These are phyloP conservation scores for Fusarium sp. DNA, from an alignment of 2,329 filamentous ascomycete species.

Conservation along the genomic window DNA sequence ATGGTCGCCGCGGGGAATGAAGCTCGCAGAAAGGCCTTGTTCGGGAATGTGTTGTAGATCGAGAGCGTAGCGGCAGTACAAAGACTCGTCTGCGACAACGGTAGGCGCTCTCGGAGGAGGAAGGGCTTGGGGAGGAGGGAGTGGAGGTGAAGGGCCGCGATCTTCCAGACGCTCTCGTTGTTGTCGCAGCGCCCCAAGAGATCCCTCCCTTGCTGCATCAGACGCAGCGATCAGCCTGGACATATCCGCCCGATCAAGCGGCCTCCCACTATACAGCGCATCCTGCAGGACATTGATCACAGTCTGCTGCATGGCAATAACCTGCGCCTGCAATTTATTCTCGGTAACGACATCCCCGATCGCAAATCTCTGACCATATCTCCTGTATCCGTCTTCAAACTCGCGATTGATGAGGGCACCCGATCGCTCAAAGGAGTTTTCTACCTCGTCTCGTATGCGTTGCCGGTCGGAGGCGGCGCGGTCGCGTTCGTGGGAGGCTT, in stretches of 20 bases:
- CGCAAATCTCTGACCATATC: constrained; percentile 40
- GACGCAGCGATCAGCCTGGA: constrained; percentile 41
- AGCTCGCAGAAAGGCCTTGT: constrained; percentile 30
- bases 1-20: constrained; percentile 31
- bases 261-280: constrained; percentile 37
- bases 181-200: constrained; percentile 38
- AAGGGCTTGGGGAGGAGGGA: neutral
- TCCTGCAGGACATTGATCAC: constrained; percentile 45
- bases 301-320: constrained; percentile 45
- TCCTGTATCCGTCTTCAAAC: constrained; percentile 41
- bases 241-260: constrained; percentile 42
- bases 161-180: constrained; percentile 38
- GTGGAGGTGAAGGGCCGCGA: neutral
- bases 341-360: constrained; percentile 44
- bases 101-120: constrained; percentile 19
- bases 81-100: constrained; percentile 18
- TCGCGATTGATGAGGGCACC: constrained; percentile 44
- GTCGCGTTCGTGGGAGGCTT: constrained; percentile 10
- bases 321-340: constrained; percentile 44
- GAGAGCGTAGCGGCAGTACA: constrained; percentile 43
- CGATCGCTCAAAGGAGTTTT: constrained; percentile 37
- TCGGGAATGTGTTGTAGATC: constrained; percentile 36
- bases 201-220: constrained; percentile 41
- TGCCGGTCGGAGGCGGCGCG: constrained; percentile 12
- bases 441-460: constrained; percentile 34